Conservation (phyloP, 441 rosid genomes). For the Adansonia rubrostipa region DNA sequence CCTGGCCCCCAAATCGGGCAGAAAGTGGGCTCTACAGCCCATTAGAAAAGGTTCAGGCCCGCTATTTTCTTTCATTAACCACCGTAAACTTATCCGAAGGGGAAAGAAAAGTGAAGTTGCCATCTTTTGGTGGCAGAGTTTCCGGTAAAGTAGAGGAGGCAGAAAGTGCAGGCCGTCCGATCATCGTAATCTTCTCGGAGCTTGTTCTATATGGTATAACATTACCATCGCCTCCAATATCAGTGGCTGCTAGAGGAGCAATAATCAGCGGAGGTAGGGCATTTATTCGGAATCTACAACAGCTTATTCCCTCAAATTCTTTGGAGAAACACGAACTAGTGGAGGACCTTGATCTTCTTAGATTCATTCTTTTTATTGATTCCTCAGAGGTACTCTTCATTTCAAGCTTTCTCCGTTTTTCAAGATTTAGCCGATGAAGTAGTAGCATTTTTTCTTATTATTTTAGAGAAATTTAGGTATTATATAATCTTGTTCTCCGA, state of each 20-base stretch:
- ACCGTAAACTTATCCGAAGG: too few species aligned
- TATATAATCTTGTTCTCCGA: neutral
- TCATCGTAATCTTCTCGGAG: neutral
- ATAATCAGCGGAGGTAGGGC: slow-evolving; percentile 1
- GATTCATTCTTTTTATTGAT: neutral
- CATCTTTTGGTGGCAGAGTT: too few species aligned
- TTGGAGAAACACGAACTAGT: neutral
- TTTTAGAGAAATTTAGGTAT: neutral
- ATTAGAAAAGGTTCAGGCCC: too few species aligned
- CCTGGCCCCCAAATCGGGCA: too few species aligned
- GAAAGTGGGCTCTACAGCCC: too few species aligned
- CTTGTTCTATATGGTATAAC: neutral
- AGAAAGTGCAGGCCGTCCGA: neutral
- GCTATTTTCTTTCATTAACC: too few species aligned
- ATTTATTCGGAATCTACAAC: neutral
- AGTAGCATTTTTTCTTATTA: neutral
- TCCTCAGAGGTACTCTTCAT: neutral
- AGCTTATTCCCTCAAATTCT: neutral
- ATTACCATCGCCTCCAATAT: neutral
- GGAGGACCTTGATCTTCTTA: neutral
- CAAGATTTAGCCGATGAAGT: neutral
- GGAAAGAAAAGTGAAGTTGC: too few species aligned
- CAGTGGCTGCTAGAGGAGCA: neutral
- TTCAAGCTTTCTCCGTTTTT: neutral
- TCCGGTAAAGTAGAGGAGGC: neutral